Percentiles rank a stretch among this genome's conserved stretches.
Evolutionary conservation across 352 stramenopile species (phyloP).

Genomic region (Globisporangium polare): DNA sequence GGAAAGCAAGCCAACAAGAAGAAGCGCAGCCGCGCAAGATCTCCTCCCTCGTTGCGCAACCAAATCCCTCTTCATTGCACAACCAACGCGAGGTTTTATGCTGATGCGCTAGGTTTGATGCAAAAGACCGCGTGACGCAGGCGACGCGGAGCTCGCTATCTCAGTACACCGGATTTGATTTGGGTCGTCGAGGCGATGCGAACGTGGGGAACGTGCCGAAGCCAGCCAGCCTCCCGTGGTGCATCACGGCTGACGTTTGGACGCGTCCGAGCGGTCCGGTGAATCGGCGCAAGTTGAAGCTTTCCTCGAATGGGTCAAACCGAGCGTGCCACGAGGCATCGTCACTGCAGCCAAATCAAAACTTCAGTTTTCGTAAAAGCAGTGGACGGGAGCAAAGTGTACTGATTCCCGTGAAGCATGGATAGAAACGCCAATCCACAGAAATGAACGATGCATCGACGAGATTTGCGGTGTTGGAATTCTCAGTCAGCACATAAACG

Average conservation of each 20-base stretch:
- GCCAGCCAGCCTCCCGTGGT: not conserved
- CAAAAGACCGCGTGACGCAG: not conserved
- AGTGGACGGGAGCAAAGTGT: not conserved
- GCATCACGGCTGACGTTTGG: not conserved
- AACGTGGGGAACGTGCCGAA: not conserved
- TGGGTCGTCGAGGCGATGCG: too few relatives aligned
- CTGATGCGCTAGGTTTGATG: not conserved
- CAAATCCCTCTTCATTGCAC: not conserved
- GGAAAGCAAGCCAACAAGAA: slow-evolving; percentile 1
- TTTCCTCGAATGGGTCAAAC: not conserved
- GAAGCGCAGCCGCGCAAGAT: slow-evolving; percentile 7
- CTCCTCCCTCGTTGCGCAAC: slow-evolving; percentile 4
- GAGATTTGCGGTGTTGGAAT: slow-evolving; percentile 2
- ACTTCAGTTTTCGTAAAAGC: too few relatives aligned
- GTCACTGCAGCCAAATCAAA: not conserved
- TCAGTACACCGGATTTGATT: not conserved
- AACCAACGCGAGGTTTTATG: not conserved
- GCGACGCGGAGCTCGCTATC: not conserved
- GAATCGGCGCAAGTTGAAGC: slow-evolving; percentile 1
- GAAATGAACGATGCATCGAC: not conserved
- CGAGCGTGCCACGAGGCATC: not conserved
- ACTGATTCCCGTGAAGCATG: not conserved
- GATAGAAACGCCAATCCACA: not conserved
- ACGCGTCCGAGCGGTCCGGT: not conserved
- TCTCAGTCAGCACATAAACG: not conserved